phyloP scores from a whole-genome alignment of 192 early-diverging fungal species.

The Coemansia sp. region DNA sequence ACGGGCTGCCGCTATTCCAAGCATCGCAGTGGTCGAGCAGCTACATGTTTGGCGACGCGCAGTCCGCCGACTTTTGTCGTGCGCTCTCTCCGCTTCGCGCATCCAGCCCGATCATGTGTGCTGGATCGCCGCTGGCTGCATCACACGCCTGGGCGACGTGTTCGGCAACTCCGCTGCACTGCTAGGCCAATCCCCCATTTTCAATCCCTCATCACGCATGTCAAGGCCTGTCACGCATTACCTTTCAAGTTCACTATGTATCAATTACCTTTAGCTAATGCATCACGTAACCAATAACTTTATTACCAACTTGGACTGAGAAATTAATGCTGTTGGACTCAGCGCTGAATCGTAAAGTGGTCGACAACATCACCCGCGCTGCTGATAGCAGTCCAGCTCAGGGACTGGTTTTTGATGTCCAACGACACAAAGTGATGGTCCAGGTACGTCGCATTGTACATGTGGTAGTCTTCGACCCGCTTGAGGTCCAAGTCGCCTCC shows the following conservation, averaged over 20 bases:
- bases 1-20: background rate
- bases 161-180: conserved; percentile 29
- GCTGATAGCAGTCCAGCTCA: conserved; percentile 28
- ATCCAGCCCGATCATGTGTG: conserved; percentile 27
- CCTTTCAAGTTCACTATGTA: background rate
- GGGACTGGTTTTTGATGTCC: conserved; percentile 16
- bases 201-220: background rate
- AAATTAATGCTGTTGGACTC: background rate
- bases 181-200: conserved; percentile 8
- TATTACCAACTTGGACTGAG: background rate
- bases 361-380: conserved; percentile 22
- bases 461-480: conserved; percentile 59
- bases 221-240: conserved; percentile 1
- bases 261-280: background rate
- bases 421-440: conserved; percentile 55
- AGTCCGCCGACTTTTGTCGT: background rate
- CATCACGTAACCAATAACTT: background rate
- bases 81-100: conserved; percentile 13
- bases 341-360: conserved; percentile 8
- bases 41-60: background rate
- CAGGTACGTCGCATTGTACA: conserved; percentile 55
- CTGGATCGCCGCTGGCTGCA: conserved; percentile 24
- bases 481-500: conserved; percentile 62
- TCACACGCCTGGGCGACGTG: conserved; percentile 19
- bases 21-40: conserved; percentile 1